phyloP scores from a whole-genome alignment of 495 filamentous ascomycete species.

The Talaromyces borbonicus region DNA sequence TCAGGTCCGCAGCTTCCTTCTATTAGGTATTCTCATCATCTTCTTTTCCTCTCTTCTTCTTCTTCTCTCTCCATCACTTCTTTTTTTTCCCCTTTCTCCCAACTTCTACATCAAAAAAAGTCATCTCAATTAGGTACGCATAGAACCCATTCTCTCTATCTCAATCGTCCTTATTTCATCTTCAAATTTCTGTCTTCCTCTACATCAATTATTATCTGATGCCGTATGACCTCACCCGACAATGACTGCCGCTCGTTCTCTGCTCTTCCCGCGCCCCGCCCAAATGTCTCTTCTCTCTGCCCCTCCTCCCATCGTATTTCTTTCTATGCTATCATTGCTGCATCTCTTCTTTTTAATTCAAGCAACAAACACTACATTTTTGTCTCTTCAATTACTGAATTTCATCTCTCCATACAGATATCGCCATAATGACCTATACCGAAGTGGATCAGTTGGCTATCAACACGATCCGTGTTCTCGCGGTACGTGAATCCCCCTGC shows the following conservation, averaged over 20 bases:
- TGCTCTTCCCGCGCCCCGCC: too few relatives aligned
- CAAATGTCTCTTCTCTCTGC: too few relatives aligned
- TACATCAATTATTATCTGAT: too few relatives aligned
- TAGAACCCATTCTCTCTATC: too few relatives aligned
- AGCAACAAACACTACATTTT: background rate
- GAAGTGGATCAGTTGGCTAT: constrained; percentile 82
- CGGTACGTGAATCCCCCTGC: constrained; percentile 49
- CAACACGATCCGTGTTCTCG: constrained; percentile 94
- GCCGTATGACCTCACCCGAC: too few relatives aligned
- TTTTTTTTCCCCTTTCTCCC: constrained; percentile 1
- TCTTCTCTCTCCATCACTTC: background rate
- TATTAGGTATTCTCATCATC: constrained; percentile 3
- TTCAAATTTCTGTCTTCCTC: too few relatives aligned
- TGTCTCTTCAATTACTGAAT: background rate
- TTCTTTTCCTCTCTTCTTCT: constrained; percentile 4
- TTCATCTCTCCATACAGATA: constrained; percentile 16
- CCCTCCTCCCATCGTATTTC: too few relatives aligned
- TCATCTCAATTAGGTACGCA: too few relatives aligned
- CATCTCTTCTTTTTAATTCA: too few relatives aligned
- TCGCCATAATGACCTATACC: constrained; percentile 75
- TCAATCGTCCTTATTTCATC: too few relatives aligned
- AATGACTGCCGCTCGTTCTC: too few relatives aligned
- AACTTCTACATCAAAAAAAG: background rate
- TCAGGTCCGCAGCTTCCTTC: background rate
- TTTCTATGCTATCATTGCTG: too few relatives aligned